These are phyloP conservation scores for Globomyces pollinis-pini DNA, from an alignment of 192 early-diverging fungal genomes.

Conservation along the genomic window DNA sequence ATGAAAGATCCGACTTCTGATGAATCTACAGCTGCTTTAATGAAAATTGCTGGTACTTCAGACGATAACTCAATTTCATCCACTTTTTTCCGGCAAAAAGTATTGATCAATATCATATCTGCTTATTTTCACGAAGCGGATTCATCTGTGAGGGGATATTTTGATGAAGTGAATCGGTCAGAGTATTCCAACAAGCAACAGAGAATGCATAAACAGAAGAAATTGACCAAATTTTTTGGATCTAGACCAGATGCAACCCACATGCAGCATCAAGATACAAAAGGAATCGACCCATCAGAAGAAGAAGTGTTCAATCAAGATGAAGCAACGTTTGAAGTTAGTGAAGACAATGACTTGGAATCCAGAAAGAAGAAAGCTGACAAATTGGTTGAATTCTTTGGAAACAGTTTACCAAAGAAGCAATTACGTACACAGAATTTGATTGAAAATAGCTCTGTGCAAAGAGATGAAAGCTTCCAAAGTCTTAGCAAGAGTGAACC, in stretches of 20 bases:
- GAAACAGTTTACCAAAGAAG: slow-evolving; percentile 23
- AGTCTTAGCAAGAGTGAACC: neutral
- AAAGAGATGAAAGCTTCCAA: neutral
- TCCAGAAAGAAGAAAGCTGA: slow-evolving; percentile 27
- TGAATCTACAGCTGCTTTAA: neutral
- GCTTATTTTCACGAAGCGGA: slow-evolving; percentile 20
- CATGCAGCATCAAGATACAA: slow-evolving; percentile 32
- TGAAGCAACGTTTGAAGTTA: too few species aligned
- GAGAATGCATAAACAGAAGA: slow-evolving; percentile 53
- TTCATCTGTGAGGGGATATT: slow-evolving; percentile 40
- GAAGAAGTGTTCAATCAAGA: neutral
- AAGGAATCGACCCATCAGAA: neutral
- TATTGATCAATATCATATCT: slow-evolving; percentile 14
- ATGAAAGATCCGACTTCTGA: slow-evolving; percentile 10
- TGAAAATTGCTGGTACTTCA: neutral
- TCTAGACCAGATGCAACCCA: slow-evolving; percentile 47
- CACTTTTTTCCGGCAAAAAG: slow-evolving; percentile 23
- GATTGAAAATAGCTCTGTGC: neutral
- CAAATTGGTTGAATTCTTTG: slow-evolving; percentile 48
- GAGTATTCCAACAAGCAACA: slow-evolving; percentile 48
- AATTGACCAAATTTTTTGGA: slow-evolving; percentile 65
- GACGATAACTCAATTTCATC: slow-evolving; percentile 11
- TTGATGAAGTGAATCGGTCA: slow-evolving; percentile 38
- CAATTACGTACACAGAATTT: slow-evolving; percentile 19
- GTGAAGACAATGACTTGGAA: neutral